Evolutionary conservation across 2,329 filamentous ascomycete species (phyloP), one percentile per base, ranked within the genome.

Genomic region (Botrytis tulipae): DNA sequence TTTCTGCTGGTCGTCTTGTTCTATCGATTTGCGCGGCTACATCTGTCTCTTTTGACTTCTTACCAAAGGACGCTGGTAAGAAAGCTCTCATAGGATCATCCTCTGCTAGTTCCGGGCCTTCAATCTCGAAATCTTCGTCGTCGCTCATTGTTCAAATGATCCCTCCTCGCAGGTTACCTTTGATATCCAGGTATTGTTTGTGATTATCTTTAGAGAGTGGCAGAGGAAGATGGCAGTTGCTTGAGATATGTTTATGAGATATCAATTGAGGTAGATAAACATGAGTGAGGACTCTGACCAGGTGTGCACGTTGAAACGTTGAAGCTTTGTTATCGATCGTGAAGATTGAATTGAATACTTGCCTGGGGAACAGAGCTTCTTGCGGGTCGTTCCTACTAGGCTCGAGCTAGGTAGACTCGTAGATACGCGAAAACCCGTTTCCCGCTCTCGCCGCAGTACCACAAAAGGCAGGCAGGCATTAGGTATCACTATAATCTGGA

Each of bases 11-110:
- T 81, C 95, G 87, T 81, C 92, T 92, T 78, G 91, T 93, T 78
- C 90, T 89, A 79, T 95, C 90, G 77, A 98, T 92, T 83, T 97
- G 95, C 73, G 91, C 91, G 71, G 90, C 88, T 76, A 95, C 86
- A 82, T 97, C 90, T 78, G 92, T 85, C 76, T 91, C 89, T 78
- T 89, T 91, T 54, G 90, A 87, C 81, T 92, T 92, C 82, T 95
- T 97, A 70, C 95, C 95, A 81, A 98, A 98, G 0, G 93, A 89
- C 3, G 90, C 86, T 0, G 95, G 95, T 75, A 98, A 84, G 80
- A 94, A 97, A 69, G 89, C 87, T 80, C 91, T 88, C 86, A 95
- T 88, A 59, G 91, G 90, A 76, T 94, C 91, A 80, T 93, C 89
- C 32, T 84, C 84, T 48, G 87, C 86, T 75, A 91, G 79, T 48